Evolutionary conservation across 176 grass and related monocot genomes (phyloP).

Genomic region (Eragrostis curvula): DNA sequence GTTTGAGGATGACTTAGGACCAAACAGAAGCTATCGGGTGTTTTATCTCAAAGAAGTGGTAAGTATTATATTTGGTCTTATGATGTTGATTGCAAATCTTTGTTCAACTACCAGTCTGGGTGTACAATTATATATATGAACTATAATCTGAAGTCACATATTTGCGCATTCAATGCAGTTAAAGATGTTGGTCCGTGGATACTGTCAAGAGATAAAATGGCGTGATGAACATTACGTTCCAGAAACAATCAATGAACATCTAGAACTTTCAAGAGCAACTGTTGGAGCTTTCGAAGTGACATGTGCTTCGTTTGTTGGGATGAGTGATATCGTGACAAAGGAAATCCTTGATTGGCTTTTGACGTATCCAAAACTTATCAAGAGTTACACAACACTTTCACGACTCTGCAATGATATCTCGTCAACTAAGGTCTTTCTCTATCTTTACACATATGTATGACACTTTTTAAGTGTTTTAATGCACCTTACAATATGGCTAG

Average conservation of each 20-base stretch:
- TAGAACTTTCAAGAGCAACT: neutral
- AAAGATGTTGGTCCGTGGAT: neutral
- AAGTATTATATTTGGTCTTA: neutral
- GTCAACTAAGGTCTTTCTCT: neutral
- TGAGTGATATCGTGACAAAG: neutral
- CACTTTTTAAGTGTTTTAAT: too few relatives aligned
- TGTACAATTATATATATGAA: neutral
- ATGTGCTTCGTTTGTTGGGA: slow-evolving; percentile 8
- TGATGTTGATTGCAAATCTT: neutral
- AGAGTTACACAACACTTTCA: neutral
- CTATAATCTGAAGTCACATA: too few relatives aligned
- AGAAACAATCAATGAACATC: neutral
- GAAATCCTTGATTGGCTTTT: slow-evolving; percentile 12
- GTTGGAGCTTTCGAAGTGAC: neutral
- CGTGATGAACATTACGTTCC: neutral
- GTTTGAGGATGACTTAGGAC: neutral
- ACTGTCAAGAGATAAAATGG: slow-evolving; percentile 2
- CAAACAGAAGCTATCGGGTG: neutral
- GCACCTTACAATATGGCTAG: too few relatives aligned
- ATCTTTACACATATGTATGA: neutral
- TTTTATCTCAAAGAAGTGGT: slow-evolving; percentile 15
- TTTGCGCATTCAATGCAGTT: neutral
- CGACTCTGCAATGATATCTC: slow-evolving; percentile 15
- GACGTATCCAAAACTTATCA: neutral
- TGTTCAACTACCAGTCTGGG: neutral